A percentile compares a stretch with the other conserved stretches of the same genome.
Evolutionary conservation across 805 yeast genomes (phyloP).

Genomic region (Lipomyces orientalis): DNA sequence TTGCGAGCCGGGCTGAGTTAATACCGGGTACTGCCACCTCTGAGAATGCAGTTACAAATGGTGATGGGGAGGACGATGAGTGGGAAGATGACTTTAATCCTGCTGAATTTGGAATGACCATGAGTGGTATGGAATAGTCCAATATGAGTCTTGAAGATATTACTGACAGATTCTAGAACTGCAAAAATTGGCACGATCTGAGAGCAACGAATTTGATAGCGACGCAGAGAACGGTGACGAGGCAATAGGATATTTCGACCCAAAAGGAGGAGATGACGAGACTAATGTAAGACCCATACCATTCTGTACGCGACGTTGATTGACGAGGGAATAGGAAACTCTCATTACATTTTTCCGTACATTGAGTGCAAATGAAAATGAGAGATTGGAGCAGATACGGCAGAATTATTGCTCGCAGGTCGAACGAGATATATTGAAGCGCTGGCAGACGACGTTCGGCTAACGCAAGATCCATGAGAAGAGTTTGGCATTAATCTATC

Average conservation of each 20-base stretch:
- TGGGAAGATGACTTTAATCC: constrained; percentile 47
- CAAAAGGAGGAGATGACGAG: constrained; percentile 28
- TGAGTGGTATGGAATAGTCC: constrained; percentile 22
- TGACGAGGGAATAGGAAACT: constrained; percentile 3
- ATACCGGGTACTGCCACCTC: constrained; percentile 24
- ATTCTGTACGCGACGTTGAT: background rate
- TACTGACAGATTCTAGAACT: constrained; percentile 19
- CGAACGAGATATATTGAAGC: constrained; percentile 17
- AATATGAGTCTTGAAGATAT: constrained; percentile 11
- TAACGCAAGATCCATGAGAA: background rate
- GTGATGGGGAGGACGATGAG: constrained; percentile 49
- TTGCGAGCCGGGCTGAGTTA: constrained; percentile 45
- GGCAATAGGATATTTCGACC: constrained; percentile 15
- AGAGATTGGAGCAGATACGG: constrained; percentile 11
- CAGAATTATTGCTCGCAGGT: constrained; percentile 17
- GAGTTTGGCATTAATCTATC: background rate
- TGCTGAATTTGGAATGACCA: constrained; percentile 40
- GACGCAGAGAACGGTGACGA: constrained; percentile 73
- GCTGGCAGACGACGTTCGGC: constrained; percentile 19
- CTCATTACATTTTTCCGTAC: constrained; percentile 13
- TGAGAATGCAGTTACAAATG: constrained; percentile 34
- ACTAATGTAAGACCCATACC: constrained; percentile 18
- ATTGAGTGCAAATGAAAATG: constrained; percentile 18
- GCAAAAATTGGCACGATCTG: constrained; percentile 27
- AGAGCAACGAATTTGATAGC: constrained; percentile 50